phyloP scores from a whole-genome alignment of 2,329 filamentous ascomycete species.

The Cytospora piceae region DNA sequence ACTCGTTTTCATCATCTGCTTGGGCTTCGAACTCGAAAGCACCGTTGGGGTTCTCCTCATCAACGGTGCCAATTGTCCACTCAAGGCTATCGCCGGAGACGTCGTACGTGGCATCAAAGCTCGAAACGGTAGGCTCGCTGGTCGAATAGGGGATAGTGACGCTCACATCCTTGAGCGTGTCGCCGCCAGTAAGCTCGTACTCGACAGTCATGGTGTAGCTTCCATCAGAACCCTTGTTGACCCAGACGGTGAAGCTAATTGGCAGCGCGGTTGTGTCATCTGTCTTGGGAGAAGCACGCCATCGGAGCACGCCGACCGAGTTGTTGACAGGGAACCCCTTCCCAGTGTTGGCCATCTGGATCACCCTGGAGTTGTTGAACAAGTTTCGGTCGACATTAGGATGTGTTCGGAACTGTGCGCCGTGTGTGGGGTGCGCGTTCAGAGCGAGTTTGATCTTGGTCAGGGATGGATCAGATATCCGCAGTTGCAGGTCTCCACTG shows the following conservation, averaged over 20 bases:
- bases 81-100: constrained; percentile 91
- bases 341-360: constrained; percentile 86
- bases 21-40: constrained; percentile 95
- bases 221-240: constrained; percentile 80
- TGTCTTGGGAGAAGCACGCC: constrained; percentile 81
- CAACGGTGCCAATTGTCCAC: constrained; percentile 88
- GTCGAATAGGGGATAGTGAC: constrained; percentile 86
- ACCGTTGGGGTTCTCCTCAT: constrained; percentile 79
- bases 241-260: constrained; percentile 97
- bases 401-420: constrained; percentile 91
- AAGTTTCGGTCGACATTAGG: constrained; percentile 91
- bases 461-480: constrained; percentile 84
- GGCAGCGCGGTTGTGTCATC: constrained; percentile 83
- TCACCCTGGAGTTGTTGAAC: constrained; percentile 80
- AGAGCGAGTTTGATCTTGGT: constrained; percentile 91
- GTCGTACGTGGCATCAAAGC: constrained; percentile 93
- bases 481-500: constrained; percentile 89
- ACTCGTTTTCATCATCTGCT: constrained; percentile 86
- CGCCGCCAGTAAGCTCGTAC: constrained; percentile 86
- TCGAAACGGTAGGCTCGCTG: constrained; percentile 85
- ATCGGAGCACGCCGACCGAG: constrained; percentile 87
- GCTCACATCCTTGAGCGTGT: constrained; percentile 79
- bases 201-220: constrained; percentile 92
- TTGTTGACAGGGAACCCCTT: constrained; percentile 96
- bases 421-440: constrained; percentile 74